Evolutionary conservation across 495 filamentous ascomycete species (phyloP).

Genomic region (Hypoxylon perforatum): DNA sequence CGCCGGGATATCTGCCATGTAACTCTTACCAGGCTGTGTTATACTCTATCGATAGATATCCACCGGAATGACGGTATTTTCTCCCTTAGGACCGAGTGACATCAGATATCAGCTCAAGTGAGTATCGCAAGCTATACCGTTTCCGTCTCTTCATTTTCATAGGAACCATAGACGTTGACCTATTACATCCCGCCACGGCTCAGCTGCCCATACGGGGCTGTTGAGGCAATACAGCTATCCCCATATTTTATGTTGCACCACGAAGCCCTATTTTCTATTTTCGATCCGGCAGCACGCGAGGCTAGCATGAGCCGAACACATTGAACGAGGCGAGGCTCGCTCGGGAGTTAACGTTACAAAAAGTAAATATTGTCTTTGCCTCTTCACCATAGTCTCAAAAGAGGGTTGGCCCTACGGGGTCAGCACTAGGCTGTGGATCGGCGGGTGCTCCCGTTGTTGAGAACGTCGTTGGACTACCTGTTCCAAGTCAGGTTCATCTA

Average conservation of each 20-base stretch:
- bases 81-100: conserved; percentile 9
- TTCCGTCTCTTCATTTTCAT: conserved; percentile 22
- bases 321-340: background rate
- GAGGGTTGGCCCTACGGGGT: conserved; percentile 3
- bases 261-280: conserved; percentile 19
- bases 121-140: conserved; percentile 19
- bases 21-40: conserved; percentile 31
- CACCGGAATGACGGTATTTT: conserved; percentile 7
- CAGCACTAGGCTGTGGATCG: conserved; percentile 27
- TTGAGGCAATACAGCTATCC: conserved; percentile 35
- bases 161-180: conserved; percentile 11
- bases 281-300: background rate
- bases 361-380: background rate
- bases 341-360: background rate
- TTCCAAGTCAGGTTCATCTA: conserved; percentile 19
- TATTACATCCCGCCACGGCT: conserved; percentile 27
- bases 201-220: conserved; percentile 39
- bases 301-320: background rate
- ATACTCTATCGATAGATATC: conserved; percentile 29
- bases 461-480: conserved; percentile 23
- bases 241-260: conserved; percentile 23
- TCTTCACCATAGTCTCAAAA: background rate
- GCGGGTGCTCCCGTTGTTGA: conserved; percentile 34
- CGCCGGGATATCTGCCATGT: conserved; percentile 29
- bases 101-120: conserved; percentile 26